Base-by-base conservation (phyloP, 2,329 filamentous ascomycete species). In the Colletotrichum destructivum region DNA sequence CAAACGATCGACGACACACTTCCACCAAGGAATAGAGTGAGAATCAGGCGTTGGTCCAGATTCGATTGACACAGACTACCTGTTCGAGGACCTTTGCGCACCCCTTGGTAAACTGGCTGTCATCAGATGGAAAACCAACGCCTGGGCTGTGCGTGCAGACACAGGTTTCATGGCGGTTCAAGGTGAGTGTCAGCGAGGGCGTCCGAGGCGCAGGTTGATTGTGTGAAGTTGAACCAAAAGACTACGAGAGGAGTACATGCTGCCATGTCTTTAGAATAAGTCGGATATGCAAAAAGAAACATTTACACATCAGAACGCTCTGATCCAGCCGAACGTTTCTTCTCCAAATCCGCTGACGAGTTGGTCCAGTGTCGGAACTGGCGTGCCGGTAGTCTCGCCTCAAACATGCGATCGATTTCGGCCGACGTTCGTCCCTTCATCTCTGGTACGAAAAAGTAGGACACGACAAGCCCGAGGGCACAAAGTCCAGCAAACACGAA, bases 391-490 rank as follows among this genome's bases (percentile, higher is more conserved):
- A 82, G 63, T n/a, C 68, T 70, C 44, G 75, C 54, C 51, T 79
- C 78, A 70, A 81, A 82, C 77, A 81, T 79, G 54, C 75, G 75
- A 76, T 89, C 87, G 69, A 89, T 85, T 74, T 88, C 86, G 47
- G 79, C 79, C 0, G 83, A 79, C 2, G 78, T 84, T 23, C 85
- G 78, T 4, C 84, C 85, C 77, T 85, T 86, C 79, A 88, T 89
- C 75, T 90, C 88, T 0, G 88, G 88, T 0, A 90, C 79, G 46
- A 81, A 79, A 13, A 82, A 78, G 79, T 82, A 90, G 0, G 84
- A 82, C 0, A 84, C 56, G 2, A 79, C 66, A 2, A 82, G 77
- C 21, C 81, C 79, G 1, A 82, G 65, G 2, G 80, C 69, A 73
- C 81, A 83, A 15, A 82, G 78, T 0, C 77, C 82, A 0, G 80